Evolutionary conservation across 176 grass and related monocot genomes (phyloP).

Genomic region (Saccharum spontaneum): DNA sequence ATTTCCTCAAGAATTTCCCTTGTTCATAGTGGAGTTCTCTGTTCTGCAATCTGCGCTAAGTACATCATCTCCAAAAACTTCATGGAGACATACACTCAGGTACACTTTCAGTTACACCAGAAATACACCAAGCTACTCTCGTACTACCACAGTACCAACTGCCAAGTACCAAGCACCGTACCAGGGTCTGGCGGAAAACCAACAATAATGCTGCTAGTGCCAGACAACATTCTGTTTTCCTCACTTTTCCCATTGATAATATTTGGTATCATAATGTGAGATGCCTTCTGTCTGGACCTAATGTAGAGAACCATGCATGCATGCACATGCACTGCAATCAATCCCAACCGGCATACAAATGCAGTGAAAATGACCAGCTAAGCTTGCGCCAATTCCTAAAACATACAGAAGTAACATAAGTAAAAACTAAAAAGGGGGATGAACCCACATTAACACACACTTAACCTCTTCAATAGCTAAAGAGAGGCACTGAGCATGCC

Average conservation of each 20-base stretch:
- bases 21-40: neutral
- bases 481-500: neutral
- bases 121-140: slow-evolving; percentile 9
- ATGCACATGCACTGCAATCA: slow-evolving; percentile 24
- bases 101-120: slow-evolving; percentile 12
- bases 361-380: slow-evolving; percentile 28
- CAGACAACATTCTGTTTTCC: slow-evolving; percentile 14
- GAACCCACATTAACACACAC: neutral
- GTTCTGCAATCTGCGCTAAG: neutral
- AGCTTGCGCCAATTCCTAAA: slow-evolving; percentile 11
- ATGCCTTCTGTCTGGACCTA: slow-evolving; percentile 23
- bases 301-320: slow-evolving; percentile 28
- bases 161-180: neutral
- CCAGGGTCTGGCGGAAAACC: slow-evolving; percentile 14
- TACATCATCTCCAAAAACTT: neutral
- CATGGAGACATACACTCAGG: neutral
- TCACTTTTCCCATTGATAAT: neutral
- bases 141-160: neutral
- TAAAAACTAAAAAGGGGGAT: neutral
- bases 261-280: neutral
- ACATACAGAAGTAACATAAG: slow-evolving; percentile 5
- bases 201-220: slow-evolving; percentile 8
- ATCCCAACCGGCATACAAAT: neutral
- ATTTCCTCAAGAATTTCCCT: neutral
- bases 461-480: neutral